Evolutionary conservation across 192 early-diverging fungal genomes (phyloP), one percentile per base, ranked within the genome.

Genomic region (Mortierella alpina): DNA sequence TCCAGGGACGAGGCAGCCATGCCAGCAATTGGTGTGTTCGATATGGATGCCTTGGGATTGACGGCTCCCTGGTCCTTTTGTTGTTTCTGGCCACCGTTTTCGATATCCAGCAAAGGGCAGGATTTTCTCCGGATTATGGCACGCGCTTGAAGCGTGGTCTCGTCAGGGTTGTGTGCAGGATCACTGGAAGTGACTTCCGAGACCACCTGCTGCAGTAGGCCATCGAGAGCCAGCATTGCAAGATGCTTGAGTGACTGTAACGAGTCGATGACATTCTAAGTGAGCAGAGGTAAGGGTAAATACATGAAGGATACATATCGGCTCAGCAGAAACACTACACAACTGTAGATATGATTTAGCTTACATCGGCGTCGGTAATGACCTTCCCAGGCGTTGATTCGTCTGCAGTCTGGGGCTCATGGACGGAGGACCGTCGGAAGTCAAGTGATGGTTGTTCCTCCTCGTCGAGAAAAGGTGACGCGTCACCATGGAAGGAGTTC

Each of bases 191-290:
- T 68, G 42, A 66, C 68, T 31, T 83, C 83, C 0, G 75, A 69
- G 15, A 87, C 73, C 3, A 88, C 84, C 51, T 90, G 83, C 13
- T 83, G 83, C 3, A 90, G 66, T 23, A 87, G 51, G 40, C 77
- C 66, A 72, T 90, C 86, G 31, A 90, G 63, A 7, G 86, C 87
- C 13, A 84, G 54, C 57, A 90, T 81, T 4, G 83, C 75, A n/a
- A 86, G 65, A 45, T 87, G 64, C 68, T 88, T 90, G 55, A 88
- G 82, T 8, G 86, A 85, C 44, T 80, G 69, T 22, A 90, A 62
- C 4, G 88, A 88, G 40, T 87, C 68, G 14, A 82, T 71, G 5
- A 89, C 86, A 75, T 85, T 70, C 78, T 85, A 39, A 72, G 17
- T 20, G 40, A 40, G 15, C 11, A 56, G 23, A 52, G 48, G 23